Base-by-base conservation (phyloP, 768 basidiomycete genomes). In the Mrakia blollopis region DNA sequence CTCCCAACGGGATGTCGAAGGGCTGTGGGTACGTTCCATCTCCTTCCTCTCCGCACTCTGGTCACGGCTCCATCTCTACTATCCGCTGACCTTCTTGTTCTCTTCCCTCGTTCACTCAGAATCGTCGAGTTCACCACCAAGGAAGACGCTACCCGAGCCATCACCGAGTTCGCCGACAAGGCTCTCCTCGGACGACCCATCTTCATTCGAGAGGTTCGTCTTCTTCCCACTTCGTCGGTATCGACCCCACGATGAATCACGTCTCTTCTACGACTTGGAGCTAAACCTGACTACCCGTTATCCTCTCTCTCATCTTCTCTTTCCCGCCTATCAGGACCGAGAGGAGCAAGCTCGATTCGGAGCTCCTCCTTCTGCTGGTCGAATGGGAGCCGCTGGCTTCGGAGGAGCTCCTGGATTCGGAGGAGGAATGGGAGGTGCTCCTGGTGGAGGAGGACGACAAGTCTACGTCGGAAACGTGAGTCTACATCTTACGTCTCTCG, bases 331-430 rank as follows among this genome's bases (percentile, higher is more conserved):
- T 28, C 80, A 98, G 96, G 96, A 99, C 82, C 96, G 96, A 75
- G 96, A 99, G 85, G 91, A 91, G 71, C 92, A 95, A 81, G 93
- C 96, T 60, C 91, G 95, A 37, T 99, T 98, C 81, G 96, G 96
- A 79, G 92, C 92, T 0, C 92, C 94, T 0, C 94, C 96, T 25
- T 93, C 98, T 28, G 92, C 94, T 32, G 96, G 95, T 79, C 94
- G 95, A 86, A 92, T 95, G 79, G 94, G 94, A 78, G 91, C 39
- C 14, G 79, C 75, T 39, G 79, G 78, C 14, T 77, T 78, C 73
- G 68, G 75, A 25, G 74, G 74, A 37, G 47, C 47, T 41, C 39
- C 39, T 50, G 47, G 47, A 50, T 50, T 50, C 47, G 47, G 47
- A 50, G 80, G 75, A 72, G 79, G 78, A 23, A 77, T 70, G n/a